Conservation (phyloP, 108 stramenopile genomes). For the Aurantiochytrium sp. region DNA sequence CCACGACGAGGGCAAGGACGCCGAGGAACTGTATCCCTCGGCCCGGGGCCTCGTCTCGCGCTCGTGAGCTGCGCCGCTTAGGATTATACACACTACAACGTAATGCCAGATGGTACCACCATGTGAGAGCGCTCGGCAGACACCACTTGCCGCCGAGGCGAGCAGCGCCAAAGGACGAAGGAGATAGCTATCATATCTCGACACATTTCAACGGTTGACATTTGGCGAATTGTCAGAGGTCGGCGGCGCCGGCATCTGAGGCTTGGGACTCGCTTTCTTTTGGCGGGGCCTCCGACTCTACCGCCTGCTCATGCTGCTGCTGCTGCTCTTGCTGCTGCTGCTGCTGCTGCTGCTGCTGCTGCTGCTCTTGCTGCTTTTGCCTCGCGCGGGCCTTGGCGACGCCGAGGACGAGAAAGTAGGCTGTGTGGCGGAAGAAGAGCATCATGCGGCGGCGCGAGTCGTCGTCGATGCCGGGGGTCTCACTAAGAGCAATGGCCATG, state of each 20-base stretch:
- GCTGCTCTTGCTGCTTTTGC: neutral
- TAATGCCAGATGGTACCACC: too few species aligned
- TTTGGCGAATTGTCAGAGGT: too few species aligned
- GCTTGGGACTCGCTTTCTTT: too few species aligned
- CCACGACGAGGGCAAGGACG: neutral
- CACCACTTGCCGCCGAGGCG: too few species aligned
- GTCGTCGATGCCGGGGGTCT: conserved; percentile 32
- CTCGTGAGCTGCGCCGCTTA: neutral
- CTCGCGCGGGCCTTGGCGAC: neutral
- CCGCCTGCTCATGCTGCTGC: too few species aligned
- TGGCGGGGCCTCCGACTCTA: too few species aligned
- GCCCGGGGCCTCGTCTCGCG: conserved; percentile 14
- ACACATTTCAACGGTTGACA: too few species aligned
- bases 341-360: neutral
- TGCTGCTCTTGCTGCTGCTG: neutral
- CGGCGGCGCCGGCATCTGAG: too few species aligned
- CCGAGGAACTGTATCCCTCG: conserved; percentile 16
- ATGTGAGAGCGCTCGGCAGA: too few species aligned
- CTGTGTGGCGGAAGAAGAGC: conserved; percentile 42
- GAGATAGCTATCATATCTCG: too few species aligned
- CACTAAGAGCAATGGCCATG: conserved; percentile 37
- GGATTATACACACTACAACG: too few species aligned
- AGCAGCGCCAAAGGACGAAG: too few species aligned
- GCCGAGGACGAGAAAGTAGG: conserved; percentile 46
- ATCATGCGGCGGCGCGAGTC: conserved; percentile 38